phyloP scores from a whole-genome alignment of 495 filamentous ascomycete genomes.

The Talaromyces liani region DNA sequence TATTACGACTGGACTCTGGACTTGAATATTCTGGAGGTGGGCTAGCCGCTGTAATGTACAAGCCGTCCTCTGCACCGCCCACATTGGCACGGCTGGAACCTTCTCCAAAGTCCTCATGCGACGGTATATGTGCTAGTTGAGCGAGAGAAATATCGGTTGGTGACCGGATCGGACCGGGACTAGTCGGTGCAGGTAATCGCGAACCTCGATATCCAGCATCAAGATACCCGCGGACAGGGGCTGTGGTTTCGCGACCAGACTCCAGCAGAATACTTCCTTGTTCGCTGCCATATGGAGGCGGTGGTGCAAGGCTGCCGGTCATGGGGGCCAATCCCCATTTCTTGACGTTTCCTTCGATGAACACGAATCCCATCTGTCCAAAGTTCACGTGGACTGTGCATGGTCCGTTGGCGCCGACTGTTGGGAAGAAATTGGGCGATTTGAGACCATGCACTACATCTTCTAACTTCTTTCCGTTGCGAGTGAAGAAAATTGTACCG shows the following conservation, averaged over 20 bases:
- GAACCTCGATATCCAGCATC: slow-evolving; percentile 32
- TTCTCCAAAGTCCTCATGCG: slow-evolving; percentile 71
- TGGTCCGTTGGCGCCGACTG: slow-evolving; percentile 88
- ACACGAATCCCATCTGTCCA: slow-evolving; percentile 94
- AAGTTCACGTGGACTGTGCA: slow-evolving; percentile 94
- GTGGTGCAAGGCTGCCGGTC: slow-evolving; percentile 89
- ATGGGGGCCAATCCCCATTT: slow-evolving; percentile 98
- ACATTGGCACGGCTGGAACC: slow-evolving; percentile 52
- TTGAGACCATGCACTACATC: slow-evolving; percentile 92
- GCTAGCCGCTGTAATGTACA: slow-evolving; percentile 24
- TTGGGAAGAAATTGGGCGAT: slow-evolving; percentile 93
- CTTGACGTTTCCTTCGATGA: slow-evolving; percentile 98
- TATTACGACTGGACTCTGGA: slow-evolving; percentile 53
- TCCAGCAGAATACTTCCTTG: slow-evolving; percentile 93
- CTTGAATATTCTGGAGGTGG: slow-evolving; percentile 70
- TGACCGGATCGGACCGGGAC: slow-evolving; percentile 81
- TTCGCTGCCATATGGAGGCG: slow-evolving; percentile 93
- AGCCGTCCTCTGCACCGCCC: slow-evolving; percentile 23
- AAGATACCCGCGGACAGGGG: slow-evolving; percentile 48
- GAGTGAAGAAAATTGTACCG: slow-evolving; percentile 94
- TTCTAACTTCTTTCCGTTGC: slow-evolving; percentile 94
- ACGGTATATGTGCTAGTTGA: slow-evolving; percentile 60
- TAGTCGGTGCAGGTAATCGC: slow-evolving; percentile 52
- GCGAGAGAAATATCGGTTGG: slow-evolving; percentile 97
- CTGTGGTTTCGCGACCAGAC: slow-evolving; percentile 61